Evolutionary conservation across 208 protist genomes (phyloP).

Genomic region (Acanthamoeba healyi): DNA sequence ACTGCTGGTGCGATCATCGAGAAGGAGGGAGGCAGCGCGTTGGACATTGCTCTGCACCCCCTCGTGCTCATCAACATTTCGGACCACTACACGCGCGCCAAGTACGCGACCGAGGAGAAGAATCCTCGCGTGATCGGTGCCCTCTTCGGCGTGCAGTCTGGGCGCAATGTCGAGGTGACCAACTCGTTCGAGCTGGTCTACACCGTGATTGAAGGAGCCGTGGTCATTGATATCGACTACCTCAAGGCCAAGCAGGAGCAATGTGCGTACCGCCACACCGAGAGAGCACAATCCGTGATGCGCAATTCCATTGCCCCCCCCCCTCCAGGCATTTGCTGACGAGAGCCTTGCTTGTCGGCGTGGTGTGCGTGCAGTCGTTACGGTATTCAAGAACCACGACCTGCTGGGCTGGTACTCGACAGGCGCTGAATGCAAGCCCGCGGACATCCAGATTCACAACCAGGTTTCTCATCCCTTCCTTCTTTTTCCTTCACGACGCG

Average conservation of each 20-base stretch:
- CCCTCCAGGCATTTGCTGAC: too few species aligned
- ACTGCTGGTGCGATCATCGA: conserved; percentile 33
- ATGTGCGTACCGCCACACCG: conserved; percentile 84
- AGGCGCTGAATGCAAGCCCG: conserved; percentile 73
- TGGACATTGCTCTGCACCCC: conserved; percentile 87
- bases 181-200: conserved; percentile 87
- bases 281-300: too few species aligned
- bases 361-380: conserved; percentile 82
- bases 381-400: conserved; percentile 86
- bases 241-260: conserved; percentile 83
- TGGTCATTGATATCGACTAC: conserved; percentile 82
- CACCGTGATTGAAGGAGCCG: conserved; percentile 35
- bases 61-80: conserved; percentile 86
- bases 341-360: too few species aligned
- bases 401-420: conserved; percentile 88
- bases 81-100: conserved; percentile 86
- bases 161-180: conserved; percentile 84
- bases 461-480: conserved; percentile 45
- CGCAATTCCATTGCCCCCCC: too few species aligned
- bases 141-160: conserved; percentile 83
- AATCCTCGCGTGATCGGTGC: conserved; percentile 80
- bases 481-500: background rate
- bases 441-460: conserved; percentile 85
- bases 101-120: conserved; percentile 62
- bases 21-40: conserved; percentile 67